phyloP scores from a whole-genome alignment of 805 yeast genomes.

The Scheffersomyces lignosus region DNA sequence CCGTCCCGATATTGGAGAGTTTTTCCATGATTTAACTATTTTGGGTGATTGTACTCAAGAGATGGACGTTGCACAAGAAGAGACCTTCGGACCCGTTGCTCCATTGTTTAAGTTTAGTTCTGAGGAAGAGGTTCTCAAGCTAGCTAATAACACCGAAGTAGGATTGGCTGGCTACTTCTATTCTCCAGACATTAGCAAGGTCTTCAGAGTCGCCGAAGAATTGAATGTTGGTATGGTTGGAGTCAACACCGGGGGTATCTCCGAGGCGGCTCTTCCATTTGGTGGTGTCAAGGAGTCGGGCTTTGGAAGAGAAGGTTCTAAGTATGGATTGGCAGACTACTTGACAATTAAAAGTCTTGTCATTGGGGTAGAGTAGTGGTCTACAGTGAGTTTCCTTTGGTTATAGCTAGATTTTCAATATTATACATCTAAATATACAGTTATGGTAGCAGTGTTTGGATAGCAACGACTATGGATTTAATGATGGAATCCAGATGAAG shows the following conservation, averaged over 20 bases:
- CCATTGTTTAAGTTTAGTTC: conserved; percentile 63
- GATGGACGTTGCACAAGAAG: conserved; percentile 64
- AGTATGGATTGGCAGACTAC: conserved; percentile 75
- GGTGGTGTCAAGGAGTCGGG: conserved; percentile 83
- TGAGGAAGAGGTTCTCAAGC: conserved; percentile 61
- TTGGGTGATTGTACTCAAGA: conserved; percentile 56
- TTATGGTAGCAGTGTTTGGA: no score
- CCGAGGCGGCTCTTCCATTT: conserved; percentile 68
- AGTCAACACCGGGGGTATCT: conserved; percentile 70
- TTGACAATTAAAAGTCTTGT: conserved; percentile 64
- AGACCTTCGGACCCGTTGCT: conserved; percentile 81
- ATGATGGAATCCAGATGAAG: no score
- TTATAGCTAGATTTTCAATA: not conserved
- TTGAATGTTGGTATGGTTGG: conserved; percentile 83
- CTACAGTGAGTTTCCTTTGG: not conserved
- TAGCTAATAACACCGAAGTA: conserved; percentile 67
- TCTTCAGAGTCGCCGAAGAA: conserved; percentile 63
- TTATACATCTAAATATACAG: no score
- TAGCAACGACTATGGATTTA: no score
- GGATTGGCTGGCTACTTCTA: conserved; percentile 81
- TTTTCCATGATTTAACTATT: conserved; percentile 69
- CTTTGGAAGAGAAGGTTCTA: conserved; percentile 78
- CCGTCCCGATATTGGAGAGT: conserved; percentile 56
- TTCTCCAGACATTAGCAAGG: conserved; percentile 53
- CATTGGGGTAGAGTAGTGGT: conserved; percentile 34